Evolutionary conservation across 2,329 filamentous ascomycete genomes (phyloP), one percentile per base, ranked within the genome.

Genomic region (Colletotrichum trifolii): DNA sequence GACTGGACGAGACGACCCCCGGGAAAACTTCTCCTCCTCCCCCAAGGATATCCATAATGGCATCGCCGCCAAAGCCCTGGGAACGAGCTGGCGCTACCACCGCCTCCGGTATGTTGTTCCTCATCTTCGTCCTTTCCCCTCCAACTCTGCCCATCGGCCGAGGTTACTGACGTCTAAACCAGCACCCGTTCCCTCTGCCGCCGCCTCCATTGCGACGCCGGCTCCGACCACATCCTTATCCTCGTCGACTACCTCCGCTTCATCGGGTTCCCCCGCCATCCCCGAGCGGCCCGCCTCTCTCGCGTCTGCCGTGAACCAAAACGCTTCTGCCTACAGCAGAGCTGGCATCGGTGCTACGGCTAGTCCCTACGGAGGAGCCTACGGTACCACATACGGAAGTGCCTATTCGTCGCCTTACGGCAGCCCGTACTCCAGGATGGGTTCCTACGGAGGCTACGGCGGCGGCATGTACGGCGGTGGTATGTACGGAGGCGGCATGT

Each of bases 31-130:
- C 35, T 62, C 25, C 25, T 25, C 25, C 25, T 62, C 62, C 62
- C 13, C 13, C 38, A 25, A 53, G 58, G 56, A 39, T 56, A 62
- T 40, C 53, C 52, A 62, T 7, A 68, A 89, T 89, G 85, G 87
- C 87, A 69, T 97, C 95, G 78, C 96, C 96, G 75, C 96, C 96
- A 60, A 99, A 99, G 81, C 96, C 96, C 50, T 99, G 96, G 96
- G 96, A 99, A 82, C 88, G 91, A 78, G 86, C 90, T 70, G 91
- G 90, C 79, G 86, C 87, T 67, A 83, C 83, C 71, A 74, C 81
- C 69, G 74, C 74, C 52, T 68, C 73, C 74, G 75, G 82, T 73
- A 78, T 86, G 89, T 80, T 73, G 82, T 80, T 67, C 54, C 54
- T 66, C 64, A 50, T 63, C 54, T 61, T 50, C 57, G 54, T 54